phyloP scores from a whole-genome alignment of 139 green algal genomes.

The Dunaliella primolecta region DNA sequence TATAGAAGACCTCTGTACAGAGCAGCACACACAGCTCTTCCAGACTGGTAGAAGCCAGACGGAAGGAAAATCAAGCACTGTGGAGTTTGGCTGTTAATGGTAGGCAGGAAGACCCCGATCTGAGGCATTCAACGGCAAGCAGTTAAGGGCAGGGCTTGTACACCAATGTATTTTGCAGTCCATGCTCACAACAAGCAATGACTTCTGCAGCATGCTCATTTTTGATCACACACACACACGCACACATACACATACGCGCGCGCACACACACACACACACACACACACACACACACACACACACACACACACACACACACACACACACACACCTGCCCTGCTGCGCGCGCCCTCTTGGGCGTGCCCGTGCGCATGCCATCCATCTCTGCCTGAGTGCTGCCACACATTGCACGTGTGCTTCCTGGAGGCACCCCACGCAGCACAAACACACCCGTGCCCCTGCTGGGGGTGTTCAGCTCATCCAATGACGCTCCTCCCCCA shows the following conservation, averaged over 20 bases:
- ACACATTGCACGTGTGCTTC: background rate
- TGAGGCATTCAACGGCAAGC: too few species aligned
- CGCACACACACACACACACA: background rate
- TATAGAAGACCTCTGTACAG: too few species aligned
- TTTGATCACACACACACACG: conserved; percentile 1
- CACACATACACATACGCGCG: background rate
- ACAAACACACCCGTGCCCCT: background rate
- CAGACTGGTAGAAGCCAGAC: too few species aligned
- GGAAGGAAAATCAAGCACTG: too few species aligned
- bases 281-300: background rate
- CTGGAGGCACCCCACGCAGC: background rate
- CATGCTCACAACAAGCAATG: too few species aligned
- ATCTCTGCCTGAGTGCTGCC: background rate
- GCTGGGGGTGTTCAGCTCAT: background rate
- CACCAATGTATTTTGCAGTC: too few species aligned
- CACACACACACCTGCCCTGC: background rate
- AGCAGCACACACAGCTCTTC: too few species aligned
- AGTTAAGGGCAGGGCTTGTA: too few species aligned
- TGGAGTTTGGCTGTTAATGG: too few species aligned
- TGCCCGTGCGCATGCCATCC: background rate
- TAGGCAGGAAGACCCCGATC: too few species aligned
- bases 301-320: background rate
- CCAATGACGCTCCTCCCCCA: background rate
- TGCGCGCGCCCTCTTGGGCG: background rate
- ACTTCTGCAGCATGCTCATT: background rate